These are phyloP conservation scores for Rhodotorula sp. DNA, from an alignment of 1,284 basidiomycete species.

Conservation along the genomic window DNA sequence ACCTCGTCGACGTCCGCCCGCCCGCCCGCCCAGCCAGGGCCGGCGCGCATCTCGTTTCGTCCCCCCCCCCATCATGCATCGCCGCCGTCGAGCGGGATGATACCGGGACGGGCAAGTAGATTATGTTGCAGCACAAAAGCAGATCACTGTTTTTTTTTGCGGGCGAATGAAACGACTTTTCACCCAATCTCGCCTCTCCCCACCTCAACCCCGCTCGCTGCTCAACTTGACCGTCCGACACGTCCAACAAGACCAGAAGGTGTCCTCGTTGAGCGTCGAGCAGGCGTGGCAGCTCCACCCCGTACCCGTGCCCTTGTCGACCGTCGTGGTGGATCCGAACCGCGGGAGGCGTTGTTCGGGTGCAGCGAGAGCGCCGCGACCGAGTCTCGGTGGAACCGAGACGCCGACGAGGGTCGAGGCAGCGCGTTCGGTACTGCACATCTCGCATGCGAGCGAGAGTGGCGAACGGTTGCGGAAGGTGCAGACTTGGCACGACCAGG, in stretches of 20 bases:
- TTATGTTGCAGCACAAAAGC: too few relatives aligned
- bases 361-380: not conserved
- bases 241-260: conserved; percentile 27
- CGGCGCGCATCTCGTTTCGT: too few relatives aligned
- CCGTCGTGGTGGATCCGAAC: too few relatives aligned
- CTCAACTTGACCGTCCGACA: conserved; percentile 29
- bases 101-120: too few relatives aligned
- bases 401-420: not conserved
- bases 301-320: not conserved
- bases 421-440: conserved; percentile 60
- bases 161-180: too few relatives aligned
- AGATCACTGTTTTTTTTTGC: too few relatives aligned
- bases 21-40: too few relatives aligned
- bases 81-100: too few relatives aligned
- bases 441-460: conserved; percentile 59
- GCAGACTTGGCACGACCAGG: conserved; percentile 69
- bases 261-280: conserved; percentile 12
- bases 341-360: too few relatives aligned
- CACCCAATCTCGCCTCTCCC: not conserved
- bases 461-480: conserved; percentile 63
- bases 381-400: not conserved
- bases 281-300: conserved; percentile 32
- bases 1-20: too few relatives aligned
- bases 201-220: conserved; percentile 12
- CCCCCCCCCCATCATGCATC: too few relatives aligned